Conservation (phyloP, 2,329 filamentous ascomycete genomes). For the Exophiala calicioides region DNA sequence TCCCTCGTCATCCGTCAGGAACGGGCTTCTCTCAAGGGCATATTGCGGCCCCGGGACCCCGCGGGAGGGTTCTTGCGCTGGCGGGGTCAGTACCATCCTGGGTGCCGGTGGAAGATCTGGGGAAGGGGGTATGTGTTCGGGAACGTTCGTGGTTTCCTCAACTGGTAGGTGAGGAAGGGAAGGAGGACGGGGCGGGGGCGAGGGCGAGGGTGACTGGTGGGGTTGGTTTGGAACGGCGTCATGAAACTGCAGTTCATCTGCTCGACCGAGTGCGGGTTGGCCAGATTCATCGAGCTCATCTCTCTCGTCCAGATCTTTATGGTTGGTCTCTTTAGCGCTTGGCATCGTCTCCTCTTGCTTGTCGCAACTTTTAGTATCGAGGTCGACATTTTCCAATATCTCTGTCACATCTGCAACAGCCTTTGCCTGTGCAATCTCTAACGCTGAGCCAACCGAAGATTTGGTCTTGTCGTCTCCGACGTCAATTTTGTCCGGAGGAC, state of each 20-base stretch:
- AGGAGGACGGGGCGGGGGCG: constrained; percentile 4
- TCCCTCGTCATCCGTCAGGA: constrained; percentile 30
- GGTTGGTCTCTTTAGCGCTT: not conserved
- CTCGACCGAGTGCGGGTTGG: not conserved
- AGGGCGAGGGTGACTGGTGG: constrained; percentile 1
- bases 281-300: not conserved
- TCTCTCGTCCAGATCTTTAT: not conserved
- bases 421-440: constrained; percentile 27
- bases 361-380: constrained; percentile 5
- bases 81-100: constrained; percentile 27
- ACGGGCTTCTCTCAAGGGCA: constrained; percentile 30
- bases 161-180: constrained; percentile 2
- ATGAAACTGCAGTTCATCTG: constrained; percentile 14
- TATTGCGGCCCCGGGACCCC: constrained; percentile 27
- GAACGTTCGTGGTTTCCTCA: constrained; percentile 2
- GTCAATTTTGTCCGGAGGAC: constrained; percentile 14
- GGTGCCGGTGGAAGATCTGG: constrained; percentile 4
- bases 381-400: constrained; percentile 26
- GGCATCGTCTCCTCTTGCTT: not conserved
- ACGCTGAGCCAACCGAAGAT: constrained; percentile 26
- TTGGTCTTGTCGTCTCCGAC: constrained; percentile 14
- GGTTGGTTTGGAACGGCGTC: constrained; percentile 16
- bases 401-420: constrained; percentile 28
- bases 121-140: not conserved
- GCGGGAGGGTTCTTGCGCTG: constrained; percentile 27